These are phyloP conservation scores for Kappamyces sp. DNA, from an alignment of 192 early-diverging fungal genomes.

Conservation along the genomic window DNA sequence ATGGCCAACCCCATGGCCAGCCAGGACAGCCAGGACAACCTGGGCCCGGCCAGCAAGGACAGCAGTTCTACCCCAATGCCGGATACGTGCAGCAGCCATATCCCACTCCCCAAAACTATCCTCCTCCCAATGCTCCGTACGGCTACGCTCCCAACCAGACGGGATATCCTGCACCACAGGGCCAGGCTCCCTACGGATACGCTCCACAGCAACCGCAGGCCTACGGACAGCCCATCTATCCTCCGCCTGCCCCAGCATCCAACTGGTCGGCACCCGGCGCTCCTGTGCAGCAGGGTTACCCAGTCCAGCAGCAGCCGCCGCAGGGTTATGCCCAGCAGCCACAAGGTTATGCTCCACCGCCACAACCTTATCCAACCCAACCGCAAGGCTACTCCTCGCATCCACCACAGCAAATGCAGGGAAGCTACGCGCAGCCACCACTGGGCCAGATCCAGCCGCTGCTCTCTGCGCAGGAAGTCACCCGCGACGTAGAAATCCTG, in stretches of 20 bases:
- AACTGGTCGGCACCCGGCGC: not conserved
- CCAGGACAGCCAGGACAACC: too few species aligned
- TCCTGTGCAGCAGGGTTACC: slow-evolving; percentile 22
- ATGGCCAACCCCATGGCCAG: too few species aligned
- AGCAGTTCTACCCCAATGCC: too few species aligned
- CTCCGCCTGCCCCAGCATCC: too few species aligned
- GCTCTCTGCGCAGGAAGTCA: slow-evolving; percentile 10
- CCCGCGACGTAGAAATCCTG: slow-evolving; percentile 18
- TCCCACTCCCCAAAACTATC: not conserved
- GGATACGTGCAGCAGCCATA: not conserved
- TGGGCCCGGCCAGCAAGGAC: too few species aligned
- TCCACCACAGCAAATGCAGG: not conserved
- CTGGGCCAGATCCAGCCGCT: slow-evolving; percentile 5
- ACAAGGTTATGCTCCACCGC: not conserved
- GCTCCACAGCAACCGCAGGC: not conserved
- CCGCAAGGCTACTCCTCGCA: not conserved
- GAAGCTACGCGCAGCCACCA: slow-evolving; percentile 13
- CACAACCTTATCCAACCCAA: slow-evolving; percentile 7
- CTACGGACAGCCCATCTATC: too few species aligned
- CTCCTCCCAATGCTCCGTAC: not conserved
- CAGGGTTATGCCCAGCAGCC: not conserved
- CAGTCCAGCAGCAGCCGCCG: slow-evolving; percentile 3
- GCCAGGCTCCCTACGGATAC: not conserved
- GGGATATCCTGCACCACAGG: not conserved
- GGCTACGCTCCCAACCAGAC: not conserved